Conservation (phyloP, 495 filamentous ascomycete genomes). For the Xylaria sp. region DNA sequence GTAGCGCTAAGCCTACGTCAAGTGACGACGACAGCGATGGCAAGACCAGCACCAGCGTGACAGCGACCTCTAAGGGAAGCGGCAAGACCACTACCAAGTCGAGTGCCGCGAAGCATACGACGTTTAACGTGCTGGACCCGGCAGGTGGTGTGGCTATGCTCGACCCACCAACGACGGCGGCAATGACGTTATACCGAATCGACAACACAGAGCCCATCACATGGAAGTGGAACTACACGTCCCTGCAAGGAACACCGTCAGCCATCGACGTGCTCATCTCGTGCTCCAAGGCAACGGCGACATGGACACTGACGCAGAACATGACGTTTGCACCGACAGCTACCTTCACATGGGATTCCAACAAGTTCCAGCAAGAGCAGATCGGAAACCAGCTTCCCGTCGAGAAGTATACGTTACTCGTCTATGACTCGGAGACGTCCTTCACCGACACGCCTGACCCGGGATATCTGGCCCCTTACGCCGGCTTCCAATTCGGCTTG, state of each 20-base stretch:
- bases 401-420: slow-evolving; percentile 82
- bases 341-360: slow-evolving; percentile 78
- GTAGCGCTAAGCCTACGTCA: slow-evolving; percentile 22
- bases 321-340: slow-evolving; percentile 56
- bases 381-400: slow-evolving; percentile 66
- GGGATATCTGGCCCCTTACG: slow-evolving; percentile 73
- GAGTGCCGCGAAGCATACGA: slow-evolving; percentile 44
- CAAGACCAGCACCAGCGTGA: slow-evolving; percentile 23
- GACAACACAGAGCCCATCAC: slow-evolving; percentile 81
- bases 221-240: slow-evolving; percentile 96
- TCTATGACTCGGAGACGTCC: slow-evolving; percentile 74
- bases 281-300: slow-evolving; percentile 61
- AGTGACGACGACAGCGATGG: slow-evolving; percentile 12
- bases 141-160: slow-evolving; percentile 84
- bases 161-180: slow-evolving; percentile 65
- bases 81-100: slow-evolving; percentile 49
- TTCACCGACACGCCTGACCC: slow-evolving; percentile 68
- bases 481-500: slow-evolving; percentile 78
- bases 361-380: slow-evolving; percentile 66
- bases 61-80: slow-evolving; percentile 37
- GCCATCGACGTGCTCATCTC: slow-evolving; percentile 83
- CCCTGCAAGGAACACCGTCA: slow-evolving; percentile 75
- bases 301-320: slow-evolving; percentile 60
- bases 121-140: slow-evolving; percentile 65
- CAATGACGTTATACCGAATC: slow-evolving; percentile 84